These are phyloP conservation scores for Piloderma croceum DNA, from an alignment of 768 basidiomycete species.

Conservation along the genomic window DNA sequence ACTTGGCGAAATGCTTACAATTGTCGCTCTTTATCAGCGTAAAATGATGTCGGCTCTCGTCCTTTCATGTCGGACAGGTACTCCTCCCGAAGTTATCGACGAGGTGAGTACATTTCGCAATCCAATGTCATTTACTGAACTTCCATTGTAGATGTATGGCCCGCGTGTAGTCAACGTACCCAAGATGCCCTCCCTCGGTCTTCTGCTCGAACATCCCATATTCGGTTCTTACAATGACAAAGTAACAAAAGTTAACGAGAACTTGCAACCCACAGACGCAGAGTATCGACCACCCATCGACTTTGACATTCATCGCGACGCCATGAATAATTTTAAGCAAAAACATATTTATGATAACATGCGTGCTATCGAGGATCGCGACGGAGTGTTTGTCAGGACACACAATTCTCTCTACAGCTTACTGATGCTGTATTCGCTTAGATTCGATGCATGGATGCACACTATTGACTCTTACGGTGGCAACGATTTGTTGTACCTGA, in stretches of 20 bases:
- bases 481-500: conserved; percentile 73
- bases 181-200: conserved; percentile 92
- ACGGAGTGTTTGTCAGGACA: conserved; percentile 72
- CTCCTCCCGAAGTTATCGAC: conserved; percentile 69
- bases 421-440: conserved; percentile 22
- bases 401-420: neutral
- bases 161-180: conserved; percentile 77
- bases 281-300: conserved; percentile 70
- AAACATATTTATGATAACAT: conserved; percentile 82
- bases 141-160: conserved; percentile 58
- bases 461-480: conserved; percentile 72
- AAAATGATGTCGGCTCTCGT: conserved; percentile 94
- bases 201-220: conserved; percentile 83
- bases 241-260: conserved; percentile 45
- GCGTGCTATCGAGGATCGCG: conserved; percentile 75
- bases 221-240: conserved; percentile 73
- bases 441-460: conserved; percentile 83
- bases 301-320: conserved; percentile 59
- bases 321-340: conserved; percentile 80
- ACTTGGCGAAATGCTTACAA: conserved; percentile 10
- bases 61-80: conserved; percentile 69
- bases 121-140: neutral
- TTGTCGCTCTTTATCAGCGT: conserved; percentile 51
- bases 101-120: conserved; percentile 40
- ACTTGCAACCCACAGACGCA: conserved; percentile 45